phyloP scores from a whole-genome alignment of 2,329 filamentous ascomycete genomes.

The Aspergillus quadricinctus region DNA sequence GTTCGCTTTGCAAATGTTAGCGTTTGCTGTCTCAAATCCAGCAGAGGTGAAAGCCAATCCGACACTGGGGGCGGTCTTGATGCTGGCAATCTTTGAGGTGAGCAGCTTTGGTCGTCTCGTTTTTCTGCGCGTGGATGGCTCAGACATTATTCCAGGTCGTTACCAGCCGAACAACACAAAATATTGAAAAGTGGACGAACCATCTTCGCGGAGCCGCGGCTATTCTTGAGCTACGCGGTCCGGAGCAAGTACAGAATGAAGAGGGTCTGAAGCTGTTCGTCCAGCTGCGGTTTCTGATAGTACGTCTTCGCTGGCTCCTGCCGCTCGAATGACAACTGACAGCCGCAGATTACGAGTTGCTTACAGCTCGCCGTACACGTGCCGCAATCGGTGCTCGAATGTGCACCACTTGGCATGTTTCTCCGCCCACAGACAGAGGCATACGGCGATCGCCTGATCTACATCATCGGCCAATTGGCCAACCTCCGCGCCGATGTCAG shows the following conservation, averaged over 20 bases:
- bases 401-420: constrained; percentile 26
- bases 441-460: constrained; percentile 27
- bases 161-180: constrained; percentile 40
- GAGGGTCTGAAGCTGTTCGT: constrained; percentile 51
- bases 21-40: constrained; percentile 28
- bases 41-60: constrained; percentile 37
- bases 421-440: constrained; percentile 24
- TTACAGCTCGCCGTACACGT: constrained; percentile 29
- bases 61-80: constrained; percentile 51
- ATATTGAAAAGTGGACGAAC: constrained; percentile 50
- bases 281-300: constrained; percentile 55
- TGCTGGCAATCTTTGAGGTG: constrained; percentile 61
- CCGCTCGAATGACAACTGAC: constrained; percentile 5
- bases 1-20: constrained; percentile 46
- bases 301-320: constrained; percentile 26
- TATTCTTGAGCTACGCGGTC: constrained; percentile 47
- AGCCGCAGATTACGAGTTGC: constrained; percentile 31
- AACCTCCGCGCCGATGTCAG: constrained; percentile 33
- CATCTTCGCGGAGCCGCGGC: constrained; percentile 59
- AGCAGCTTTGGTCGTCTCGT: constrained; percentile 8
- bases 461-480: constrained; percentile 25
- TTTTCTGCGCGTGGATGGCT: not conserved
- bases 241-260: constrained; percentile 35
- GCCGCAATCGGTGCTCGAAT: constrained; percentile 30
- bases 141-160: constrained; percentile 25